Base-by-base conservation (phyloP, 805 yeast genomes). In the Blastobotrys attinorum region DNA sequence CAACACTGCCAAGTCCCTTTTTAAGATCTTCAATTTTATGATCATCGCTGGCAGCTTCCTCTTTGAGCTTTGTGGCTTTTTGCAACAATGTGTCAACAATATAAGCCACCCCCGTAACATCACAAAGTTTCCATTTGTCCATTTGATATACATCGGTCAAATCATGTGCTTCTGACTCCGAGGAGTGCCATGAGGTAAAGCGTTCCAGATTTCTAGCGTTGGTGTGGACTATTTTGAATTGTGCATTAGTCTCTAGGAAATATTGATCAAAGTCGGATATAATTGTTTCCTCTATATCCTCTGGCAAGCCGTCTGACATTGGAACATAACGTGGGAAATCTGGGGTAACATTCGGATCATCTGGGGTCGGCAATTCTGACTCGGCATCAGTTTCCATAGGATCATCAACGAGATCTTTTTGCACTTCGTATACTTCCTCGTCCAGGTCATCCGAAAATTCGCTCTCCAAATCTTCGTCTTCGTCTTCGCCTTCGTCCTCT, bases 51-150 rank as follows among this genome's bases (percentile, higher is more conserved):
- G 21, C 15, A 3, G 20, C 21, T 4, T 25, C 18, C 31, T 31
- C 16, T 3, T 21, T 15, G 2, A 35, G 40, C 13, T 36, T 17
- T 11, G n/a, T 29, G n/a, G 22, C 18, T 8, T 38, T 29, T 18
- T 29, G 22, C 15, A 22, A 10, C n/a, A 48, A 25, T 15, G 8
- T 15, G 34, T 47, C 53, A 10, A 39, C 31, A 7, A 45, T 22
- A 16, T 37, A 38, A 22, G 40, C 29, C 21, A 50, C 23, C 3
- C 22, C 32, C 4, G 36, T 7, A 5, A 40, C 48, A 16, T 47
- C 43, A 5, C 46, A 38, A 13, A 50, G 40, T 25, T 40, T 37
- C 53, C 53, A 50, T 11, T 25, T 37, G 4, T 43, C 44, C 20
- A 32, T n/a, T 25, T 21, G 23, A 13, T 10, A n/a, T 13, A 47